phyloP scores from a whole-genome alignment of 495 filamentous ascomycete genomes.

The Chaetomium tenue region DNA sequence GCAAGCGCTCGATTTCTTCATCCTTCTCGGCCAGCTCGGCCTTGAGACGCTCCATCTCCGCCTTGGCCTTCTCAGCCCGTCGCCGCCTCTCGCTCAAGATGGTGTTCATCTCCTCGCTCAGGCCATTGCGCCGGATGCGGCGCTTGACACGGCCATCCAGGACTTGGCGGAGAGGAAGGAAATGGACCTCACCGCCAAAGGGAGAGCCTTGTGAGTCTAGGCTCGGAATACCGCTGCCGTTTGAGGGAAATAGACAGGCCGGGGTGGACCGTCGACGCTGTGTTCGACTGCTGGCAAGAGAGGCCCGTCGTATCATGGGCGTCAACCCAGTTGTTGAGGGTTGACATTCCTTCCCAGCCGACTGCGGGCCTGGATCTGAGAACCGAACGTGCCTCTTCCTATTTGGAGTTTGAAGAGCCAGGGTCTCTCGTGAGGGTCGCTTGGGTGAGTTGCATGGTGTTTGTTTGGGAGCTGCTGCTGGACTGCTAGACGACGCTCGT shows the following conservation, averaged over 20 bases:
- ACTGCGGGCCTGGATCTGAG: slow-evolving; percentile 63
- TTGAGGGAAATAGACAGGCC: slow-evolving; percentile 21
- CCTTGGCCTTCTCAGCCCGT: slow-evolving; percentile 37
- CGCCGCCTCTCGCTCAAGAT: slow-evolving; percentile 59
- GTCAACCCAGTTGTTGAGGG: slow-evolving; percentile 62
- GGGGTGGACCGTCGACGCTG: slow-evolving; percentile 48
- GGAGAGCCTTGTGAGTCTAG: slow-evolving; percentile 32
- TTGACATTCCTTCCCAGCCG: slow-evolving; percentile 24
- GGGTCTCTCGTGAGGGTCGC: not conserved
- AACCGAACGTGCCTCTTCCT: slow-evolving; percentile 66
- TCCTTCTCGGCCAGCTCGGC: slow-evolving; percentile 54
- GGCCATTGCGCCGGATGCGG: slow-evolving; percentile 64
- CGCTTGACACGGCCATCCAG: slow-evolving; percentile 70
- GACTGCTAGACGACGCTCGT: not conserved
- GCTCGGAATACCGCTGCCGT: slow-evolving; percentile 36
- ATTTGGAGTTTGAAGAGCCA: slow-evolving; percentile 22
- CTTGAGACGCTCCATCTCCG: slow-evolving; percentile 51
- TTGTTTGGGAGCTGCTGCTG: not conserved
- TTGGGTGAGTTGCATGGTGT: not conserved
- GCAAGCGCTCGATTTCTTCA: slow-evolving; percentile 48
- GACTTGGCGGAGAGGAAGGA: slow-evolving; percentile 66
- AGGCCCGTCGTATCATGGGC: slow-evolving; percentile 61
- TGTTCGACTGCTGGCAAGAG: slow-evolving; percentile 45
- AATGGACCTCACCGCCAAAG: slow-evolving; percentile 42
- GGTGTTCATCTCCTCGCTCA: slow-evolving; percentile 72